Evolutionary conservation across 257 asterid genomes (phyloP).

Genomic region (Capsicum chinense): DNA sequence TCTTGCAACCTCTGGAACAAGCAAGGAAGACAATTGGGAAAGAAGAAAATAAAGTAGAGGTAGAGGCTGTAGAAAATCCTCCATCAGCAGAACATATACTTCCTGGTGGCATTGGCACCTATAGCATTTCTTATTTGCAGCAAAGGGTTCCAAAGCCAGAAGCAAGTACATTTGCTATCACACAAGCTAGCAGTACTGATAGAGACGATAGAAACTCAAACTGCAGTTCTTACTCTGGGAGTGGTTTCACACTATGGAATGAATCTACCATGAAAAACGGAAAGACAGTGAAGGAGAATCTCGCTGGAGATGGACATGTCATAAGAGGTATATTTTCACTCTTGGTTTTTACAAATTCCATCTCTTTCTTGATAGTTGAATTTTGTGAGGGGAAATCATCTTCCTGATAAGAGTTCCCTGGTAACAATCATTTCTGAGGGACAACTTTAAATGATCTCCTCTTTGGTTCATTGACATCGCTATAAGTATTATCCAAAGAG

Average conservation of each 20-base stretch:
- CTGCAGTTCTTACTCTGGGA: slow-evolving; percentile 71
- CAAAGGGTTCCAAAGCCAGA: slow-evolving; percentile 63
- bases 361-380: slow-evolving; percentile 17
- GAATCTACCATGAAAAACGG: slow-evolving; percentile 83
- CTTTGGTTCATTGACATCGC: not conserved
- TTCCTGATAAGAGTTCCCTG: not conserved
- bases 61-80: slow-evolving; percentile 50
- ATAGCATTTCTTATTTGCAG: slow-evolving; percentile 72
- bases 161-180: slow-evolving; percentile 43
- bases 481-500: not conserved
- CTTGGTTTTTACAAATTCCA: not conserved
- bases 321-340: slow-evolving; percentile 55
- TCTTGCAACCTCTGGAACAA: slow-evolving; percentile 86
- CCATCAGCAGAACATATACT: slow-evolving; percentile 64
- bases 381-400: not conserved
- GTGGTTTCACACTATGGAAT: slow-evolving; percentile 85
- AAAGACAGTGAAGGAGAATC: slow-evolving; percentile 99
- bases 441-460: not conserved
- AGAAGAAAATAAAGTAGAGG: slow-evolving; percentile 56
- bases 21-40: slow-evolving; percentile 51
- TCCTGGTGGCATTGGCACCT: slow-evolving; percentile 87
- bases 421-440: not conserved
- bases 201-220: slow-evolving; percentile 66
- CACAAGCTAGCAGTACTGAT: slow-evolving; percentile 64
- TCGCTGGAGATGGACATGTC: slow-evolving; percentile 53